phyloP scores from a whole-genome alignment of 2,329 filamentous ascomycete genomes.

The Trichoderma semiorbis region DNA sequence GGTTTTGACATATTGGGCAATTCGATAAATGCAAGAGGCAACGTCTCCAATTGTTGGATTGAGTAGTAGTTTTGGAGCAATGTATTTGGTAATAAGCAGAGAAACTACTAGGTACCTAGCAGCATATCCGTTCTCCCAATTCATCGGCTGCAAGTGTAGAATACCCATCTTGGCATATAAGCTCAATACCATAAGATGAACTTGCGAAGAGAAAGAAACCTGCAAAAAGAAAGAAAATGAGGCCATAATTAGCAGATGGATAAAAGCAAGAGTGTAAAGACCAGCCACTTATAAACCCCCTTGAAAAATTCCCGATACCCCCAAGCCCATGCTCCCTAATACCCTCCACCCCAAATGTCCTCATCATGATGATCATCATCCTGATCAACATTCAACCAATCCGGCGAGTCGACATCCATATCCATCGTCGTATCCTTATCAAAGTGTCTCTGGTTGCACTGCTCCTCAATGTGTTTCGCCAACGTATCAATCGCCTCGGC shows the following conservation, averaged over 20 bases:
- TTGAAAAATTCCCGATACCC: not conserved
- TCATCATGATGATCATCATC: not conserved
- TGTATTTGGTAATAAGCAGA: not conserved
- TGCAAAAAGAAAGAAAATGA: not conserved
- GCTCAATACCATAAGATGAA: not conserved
- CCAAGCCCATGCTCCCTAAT: not conserved
- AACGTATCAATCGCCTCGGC: slow-evolving; percentile 3
- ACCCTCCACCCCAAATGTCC: not conserved
- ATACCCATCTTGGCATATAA: not conserved
- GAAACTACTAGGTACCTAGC: not conserved
- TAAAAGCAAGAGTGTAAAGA: not conserved
- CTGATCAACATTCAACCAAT: not conserved
- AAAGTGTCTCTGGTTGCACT: slow-evolving; percentile 1
- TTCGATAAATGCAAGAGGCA: not conserved
- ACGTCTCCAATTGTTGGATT: not conserved
- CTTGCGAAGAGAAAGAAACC: not conserved
- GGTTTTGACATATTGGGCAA: not conserved
- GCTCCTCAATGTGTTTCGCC: not conserved
- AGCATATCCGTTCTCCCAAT: accelerated
- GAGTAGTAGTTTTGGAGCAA: not conserved
- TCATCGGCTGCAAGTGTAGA: not conserved
- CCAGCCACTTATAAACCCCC: not conserved
- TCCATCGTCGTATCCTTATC: not conserved
- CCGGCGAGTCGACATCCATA: not conserved
- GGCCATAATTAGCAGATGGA: not conserved